A percentile compares a stretch with the other conserved stretches of the same genome.
These are phyloP conservation scores for Dryas alaskensis DNA, from an alignment of 306 rosid genomes.

Conservation along the genomic window DNA sequence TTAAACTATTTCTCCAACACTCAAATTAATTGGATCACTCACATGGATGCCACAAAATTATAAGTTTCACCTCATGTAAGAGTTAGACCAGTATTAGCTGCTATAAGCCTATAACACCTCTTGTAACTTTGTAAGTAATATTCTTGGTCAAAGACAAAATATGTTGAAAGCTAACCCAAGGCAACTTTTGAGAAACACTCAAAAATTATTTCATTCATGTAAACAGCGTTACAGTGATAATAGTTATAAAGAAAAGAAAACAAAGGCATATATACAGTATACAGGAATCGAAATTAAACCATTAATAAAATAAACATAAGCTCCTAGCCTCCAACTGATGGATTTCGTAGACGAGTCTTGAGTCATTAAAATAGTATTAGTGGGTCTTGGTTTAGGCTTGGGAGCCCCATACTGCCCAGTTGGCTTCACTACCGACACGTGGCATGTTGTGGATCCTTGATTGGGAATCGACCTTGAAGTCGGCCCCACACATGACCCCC, in stretches of 20 bases:
- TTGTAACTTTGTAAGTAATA: background rate
- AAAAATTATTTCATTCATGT: background rate
- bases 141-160: background rate
- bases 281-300: background rate
- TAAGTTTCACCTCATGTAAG: too few species aligned
- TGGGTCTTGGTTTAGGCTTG: slow-evolving; percentile 13
- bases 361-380: background rate
- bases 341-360: background rate
- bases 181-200: background rate
- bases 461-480: slow-evolving; percentile 77
- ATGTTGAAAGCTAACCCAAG: background rate
- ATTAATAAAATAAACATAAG: background rate
- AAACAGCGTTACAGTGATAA: background rate
- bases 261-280: background rate
- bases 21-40: too few species aligned
- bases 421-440: slow-evolving; percentile 97
- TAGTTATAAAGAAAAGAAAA: background rate
- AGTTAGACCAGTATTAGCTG: too few species aligned
- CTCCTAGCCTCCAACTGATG: background rate
- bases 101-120: too few species aligned
- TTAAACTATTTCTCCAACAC: too few species aligned
- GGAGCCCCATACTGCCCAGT: slow-evolving; percentile 76
- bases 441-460: slow-evolving; percentile 67
- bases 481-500: slow-evolving; percentile 92
- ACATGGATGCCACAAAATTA: too few species aligned